Conservation (phyloP, 306 rosid genomes). For the Trifolium fragiferum region DNA sequence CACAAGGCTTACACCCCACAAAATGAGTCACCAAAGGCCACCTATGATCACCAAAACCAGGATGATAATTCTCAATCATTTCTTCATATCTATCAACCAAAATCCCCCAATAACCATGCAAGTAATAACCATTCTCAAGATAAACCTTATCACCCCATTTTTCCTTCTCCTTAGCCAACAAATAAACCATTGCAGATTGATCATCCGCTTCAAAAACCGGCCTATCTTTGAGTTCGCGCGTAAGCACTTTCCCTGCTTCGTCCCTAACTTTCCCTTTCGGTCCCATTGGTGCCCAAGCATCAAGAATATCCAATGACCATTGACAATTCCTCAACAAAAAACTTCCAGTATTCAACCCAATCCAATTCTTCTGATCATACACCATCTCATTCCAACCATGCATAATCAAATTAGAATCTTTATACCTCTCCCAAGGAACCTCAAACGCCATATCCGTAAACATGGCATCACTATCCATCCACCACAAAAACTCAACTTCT, state of each 20-base stretch:
- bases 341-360: conserved; percentile 85
- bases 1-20: conserved; percentile 96
- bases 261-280: conserved; percentile 84
- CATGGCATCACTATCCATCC: conserved; percentile 99
- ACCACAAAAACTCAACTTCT: conserved; percentile 84
- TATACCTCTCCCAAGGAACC: conserved; percentile 86
- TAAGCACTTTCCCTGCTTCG: conserved; percentile 80
- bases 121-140: conserved; percentile 68
- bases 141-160: conserved; percentile 81
- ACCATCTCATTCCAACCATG: conserved; percentile 93
- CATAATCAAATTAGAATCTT: conserved; percentile 70
- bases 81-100: conserved; percentile 88
- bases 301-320: conserved; percentile 75
- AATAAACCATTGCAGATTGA: conserved; percentile 82
- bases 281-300: conserved; percentile 90
- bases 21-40: conserved; percentile 97
- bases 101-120: conserved; percentile 94
- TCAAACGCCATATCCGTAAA: conserved; percentile 94
- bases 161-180: conserved; percentile 58
- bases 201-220: conserved; percentile 89
- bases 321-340: conserved; percentile 68
- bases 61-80: conserved; percentile 72
- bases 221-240: conserved; percentile 65
- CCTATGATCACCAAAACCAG: conserved; percentile 85
- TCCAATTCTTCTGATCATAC: conserved; percentile 80